Conservation (phyloP, 2,329 filamentous ascomycete species). For the Penicillium sp. region DNA sequence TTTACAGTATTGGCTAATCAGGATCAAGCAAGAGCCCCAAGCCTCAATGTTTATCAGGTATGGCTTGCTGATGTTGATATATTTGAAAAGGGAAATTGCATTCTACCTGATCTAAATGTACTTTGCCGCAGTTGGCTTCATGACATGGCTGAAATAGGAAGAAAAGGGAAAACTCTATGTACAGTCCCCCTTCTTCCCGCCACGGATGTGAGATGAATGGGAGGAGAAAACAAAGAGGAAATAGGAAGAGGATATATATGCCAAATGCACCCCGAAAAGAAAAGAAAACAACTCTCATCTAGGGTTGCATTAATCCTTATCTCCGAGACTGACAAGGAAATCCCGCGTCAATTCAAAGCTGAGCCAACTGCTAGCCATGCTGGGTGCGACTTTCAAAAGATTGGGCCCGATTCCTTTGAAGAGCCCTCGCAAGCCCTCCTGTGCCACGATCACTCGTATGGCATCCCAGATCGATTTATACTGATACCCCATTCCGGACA, state of each 20-base stretch:
- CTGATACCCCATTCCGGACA: conserved; percentile 96
- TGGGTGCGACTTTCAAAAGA: conserved; percentile 92
- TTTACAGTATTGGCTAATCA: no score
- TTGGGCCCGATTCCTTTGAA: conserved; percentile 98
- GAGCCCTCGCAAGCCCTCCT: conserved; percentile 81
- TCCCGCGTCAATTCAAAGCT: conserved; percentile 95
- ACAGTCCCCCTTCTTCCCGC: not conserved
- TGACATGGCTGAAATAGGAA: not conserved
- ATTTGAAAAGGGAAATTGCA: no score
- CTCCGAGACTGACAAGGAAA: conserved; percentile 65
- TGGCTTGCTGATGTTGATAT: no score
- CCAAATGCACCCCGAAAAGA: not conserved
- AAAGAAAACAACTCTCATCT: conserved; percentile 4
- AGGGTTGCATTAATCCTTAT: conserved; percentile 25
- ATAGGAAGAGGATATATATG: not conserved
- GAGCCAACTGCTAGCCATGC: conserved; percentile 98
- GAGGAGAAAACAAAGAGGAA: not conserved
- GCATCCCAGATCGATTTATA: conserved; percentile 88
- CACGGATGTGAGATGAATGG: not conserved
- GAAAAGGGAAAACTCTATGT: not conserved
- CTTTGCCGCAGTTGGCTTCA: not conserved
- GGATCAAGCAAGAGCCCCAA: no score
- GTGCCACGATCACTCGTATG: conserved; percentile 72
- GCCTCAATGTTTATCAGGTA: no score
- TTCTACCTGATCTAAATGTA: not conserved